These are phyloP conservation scores for Aureobasidium sp. DNA, from an alignment of 2,329 filamentous ascomycete genomes.

Conservation along the genomic window DNA sequence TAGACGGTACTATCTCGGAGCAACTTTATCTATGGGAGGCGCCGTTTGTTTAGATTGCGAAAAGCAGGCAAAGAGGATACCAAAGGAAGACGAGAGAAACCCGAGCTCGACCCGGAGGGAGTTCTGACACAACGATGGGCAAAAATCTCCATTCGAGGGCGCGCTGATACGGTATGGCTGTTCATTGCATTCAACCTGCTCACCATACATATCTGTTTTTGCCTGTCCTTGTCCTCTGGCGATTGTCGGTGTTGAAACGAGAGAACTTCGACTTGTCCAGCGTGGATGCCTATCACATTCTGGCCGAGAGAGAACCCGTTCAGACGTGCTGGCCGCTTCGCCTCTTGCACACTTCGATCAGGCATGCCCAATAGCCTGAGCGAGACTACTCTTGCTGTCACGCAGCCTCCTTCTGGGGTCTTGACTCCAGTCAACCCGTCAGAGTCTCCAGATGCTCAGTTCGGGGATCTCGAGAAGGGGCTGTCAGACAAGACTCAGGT, in stretches of 20 bases:
- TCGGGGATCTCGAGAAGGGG: conserved; percentile 3
- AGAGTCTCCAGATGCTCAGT: neutral
- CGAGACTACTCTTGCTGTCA: conserved; percentile 8
- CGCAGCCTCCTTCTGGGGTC: conserved; percentile 5
- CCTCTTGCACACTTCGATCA: neutral
- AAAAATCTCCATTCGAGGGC: neutral
- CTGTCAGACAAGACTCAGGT: neutral
- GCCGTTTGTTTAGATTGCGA: conserved; percentile 1
- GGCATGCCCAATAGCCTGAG: conserved; percentile 8
- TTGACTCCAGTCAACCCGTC: conserved; percentile 5
- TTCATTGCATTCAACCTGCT: neutral
- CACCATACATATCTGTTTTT: neutral
- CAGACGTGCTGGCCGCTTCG: conserved; percentile 8
- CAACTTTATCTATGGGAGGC: neutral
- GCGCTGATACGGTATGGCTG: neutral
- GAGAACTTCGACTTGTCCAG: neutral
- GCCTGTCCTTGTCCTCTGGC: neutral
- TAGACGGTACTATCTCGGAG: conserved; percentile 6
- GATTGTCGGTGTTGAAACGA: neutral
- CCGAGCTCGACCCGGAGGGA: neutral
- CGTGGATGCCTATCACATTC: conserved; percentile 2
- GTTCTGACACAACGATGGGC: neutral
- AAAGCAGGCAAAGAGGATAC: neutral
- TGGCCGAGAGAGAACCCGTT: neutral
- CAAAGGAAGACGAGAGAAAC: neutral